A percentile compares a stretch with the other conserved stretches of the same genome.
Conservation (phyloP, 2,329 filamentous ascomycete genomes). For the Bipolaris bicolor region DNA sequence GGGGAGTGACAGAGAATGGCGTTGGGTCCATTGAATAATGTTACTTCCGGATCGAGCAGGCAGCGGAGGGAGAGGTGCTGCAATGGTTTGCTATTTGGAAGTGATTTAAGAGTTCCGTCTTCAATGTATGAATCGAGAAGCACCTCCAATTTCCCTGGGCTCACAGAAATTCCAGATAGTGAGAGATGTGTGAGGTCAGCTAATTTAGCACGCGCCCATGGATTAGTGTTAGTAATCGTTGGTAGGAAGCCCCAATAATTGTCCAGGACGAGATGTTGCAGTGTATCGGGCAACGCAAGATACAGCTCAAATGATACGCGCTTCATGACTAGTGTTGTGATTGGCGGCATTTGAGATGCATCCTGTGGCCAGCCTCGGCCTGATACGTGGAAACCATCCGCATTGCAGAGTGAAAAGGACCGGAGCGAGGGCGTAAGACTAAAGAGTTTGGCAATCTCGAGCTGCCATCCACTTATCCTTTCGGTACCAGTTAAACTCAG, state of each 20-base stretch:
- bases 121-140: not conserved
- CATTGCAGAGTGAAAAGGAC: slow-evolving; percentile 19
- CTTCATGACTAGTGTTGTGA: slow-evolving; percentile 24
- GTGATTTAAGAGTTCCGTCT: not conserved
- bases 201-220: not conserved
- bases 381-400: not conserved
- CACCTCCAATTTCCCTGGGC: not conserved
- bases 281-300: slow-evolving; percentile 23
- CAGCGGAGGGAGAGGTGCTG: slow-evolving; percentile 4
- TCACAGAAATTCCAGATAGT: slow-evolving; percentile 18
- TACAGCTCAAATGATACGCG: slow-evolving; percentile 4
- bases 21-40: slow-evolving; percentile 7
- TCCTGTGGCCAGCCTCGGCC: slow-evolving; percentile 6
- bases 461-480: not conserved
- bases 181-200: slow-evolving; percentile 26
- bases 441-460: slow-evolving; percentile 11
- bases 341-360: not conserved
- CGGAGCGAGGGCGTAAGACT: slow-evolving; percentile 23
- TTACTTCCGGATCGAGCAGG: not conserved
- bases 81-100: not conserved
- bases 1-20: slow-evolving; percentile 24
- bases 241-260: not conserved
- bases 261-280: slow-evolving; percentile 23
- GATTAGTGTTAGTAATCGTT: not conserved
- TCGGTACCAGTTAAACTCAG: slow-evolving; percentile 22